phyloP scores from a whole-genome alignment of 176 grass and related monocot genomes.

The Oryza longistaminata region DNA sequence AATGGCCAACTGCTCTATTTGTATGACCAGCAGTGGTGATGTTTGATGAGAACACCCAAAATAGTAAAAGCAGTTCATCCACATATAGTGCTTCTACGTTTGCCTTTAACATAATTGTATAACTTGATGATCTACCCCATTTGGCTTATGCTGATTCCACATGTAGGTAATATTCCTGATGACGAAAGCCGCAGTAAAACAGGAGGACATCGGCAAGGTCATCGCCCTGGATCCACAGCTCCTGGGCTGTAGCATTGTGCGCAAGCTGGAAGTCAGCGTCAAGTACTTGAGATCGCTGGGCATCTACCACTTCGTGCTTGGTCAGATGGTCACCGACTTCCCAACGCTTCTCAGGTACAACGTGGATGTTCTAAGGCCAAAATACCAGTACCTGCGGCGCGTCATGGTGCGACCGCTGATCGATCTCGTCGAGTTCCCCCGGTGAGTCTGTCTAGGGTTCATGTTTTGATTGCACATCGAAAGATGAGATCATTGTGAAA shows the following conservation, averaged over 20 bases:
- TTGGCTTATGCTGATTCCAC: constrained; percentile 30
- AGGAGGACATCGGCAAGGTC: constrained; percentile 84
- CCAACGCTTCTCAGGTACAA: constrained; percentile 91
- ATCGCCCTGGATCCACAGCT: constrained; percentile 91
- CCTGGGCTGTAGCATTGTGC: constrained; percentile 80
- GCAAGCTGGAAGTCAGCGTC: constrained; percentile 81
- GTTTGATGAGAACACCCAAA: too few species aligned
- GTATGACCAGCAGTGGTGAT: too few species aligned
- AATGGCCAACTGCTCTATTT: too few species aligned
- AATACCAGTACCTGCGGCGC: constrained; percentile 89
- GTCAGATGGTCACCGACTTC: constrained; percentile 84
- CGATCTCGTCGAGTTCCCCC: constrained; percentile 86
- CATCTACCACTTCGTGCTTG: constrained; percentile 64
- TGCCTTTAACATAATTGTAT: background rate
- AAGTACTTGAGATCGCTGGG: constrained; percentile 90
- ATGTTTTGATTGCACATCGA: background rate
- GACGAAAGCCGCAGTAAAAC: constrained; percentile 75
- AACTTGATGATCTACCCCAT: background rate
- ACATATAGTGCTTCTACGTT: background rate
- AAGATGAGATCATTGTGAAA: background rate
- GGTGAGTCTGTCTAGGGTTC: constrained; percentile 39
- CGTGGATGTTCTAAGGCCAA: constrained; percentile 67
- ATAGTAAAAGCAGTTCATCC: background rate
- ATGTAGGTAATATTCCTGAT: constrained; percentile 77
- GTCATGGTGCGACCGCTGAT: constrained; percentile 89